A percentile compares a stretch with the other conserved stretches of the same genome.
These are phyloP conservation scores for Exserohilum turcica DNA, from an alignment of 2,329 filamentous ascomycete genomes.

Conservation along the genomic window DNA sequence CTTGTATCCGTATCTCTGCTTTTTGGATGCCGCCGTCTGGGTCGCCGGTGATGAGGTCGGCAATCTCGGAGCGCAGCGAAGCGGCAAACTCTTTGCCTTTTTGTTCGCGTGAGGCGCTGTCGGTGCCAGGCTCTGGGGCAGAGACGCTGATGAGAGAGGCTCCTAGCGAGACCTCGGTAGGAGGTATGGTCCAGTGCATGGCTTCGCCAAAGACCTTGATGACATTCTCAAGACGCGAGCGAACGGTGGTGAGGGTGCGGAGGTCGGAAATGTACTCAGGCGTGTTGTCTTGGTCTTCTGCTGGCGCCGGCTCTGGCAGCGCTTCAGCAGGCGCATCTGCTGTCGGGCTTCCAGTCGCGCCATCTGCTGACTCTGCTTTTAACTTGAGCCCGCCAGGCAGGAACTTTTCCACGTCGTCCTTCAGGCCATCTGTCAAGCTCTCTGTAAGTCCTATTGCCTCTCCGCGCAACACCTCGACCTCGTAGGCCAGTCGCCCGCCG, in stretches of 20 bases:
- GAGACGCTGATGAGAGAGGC: conserved; percentile 91
- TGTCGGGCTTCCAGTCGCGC: conserved; percentile 5
- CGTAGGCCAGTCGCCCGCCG: conserved; percentile 85
- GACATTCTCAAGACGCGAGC: conserved; percentile 82
- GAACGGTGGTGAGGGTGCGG: conserved; percentile 80
- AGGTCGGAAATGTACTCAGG: conserved; percentile 72
- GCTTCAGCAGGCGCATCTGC: conserved; percentile 1
- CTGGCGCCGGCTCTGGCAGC: background rate
- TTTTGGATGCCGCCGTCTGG: conserved; percentile 68
- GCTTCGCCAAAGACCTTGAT: conserved; percentile 92
- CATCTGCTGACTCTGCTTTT: conserved; percentile 8
- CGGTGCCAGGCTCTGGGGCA: conserved; percentile 73
- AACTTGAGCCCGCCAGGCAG: conserved; percentile 57
- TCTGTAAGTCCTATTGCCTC: conserved; percentile 83
- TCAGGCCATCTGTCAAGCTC: conserved; percentile 72
- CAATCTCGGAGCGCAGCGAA: conserved; percentile 72
- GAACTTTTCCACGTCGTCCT: conserved; percentile 74
- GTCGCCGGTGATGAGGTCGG: conserved; percentile 64
- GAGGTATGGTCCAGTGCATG: conserved; percentile 92
- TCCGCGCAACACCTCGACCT: conserved; percentile 90
- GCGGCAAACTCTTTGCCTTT: conserved; percentile 83
- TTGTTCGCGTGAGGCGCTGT: conserved; percentile 75
- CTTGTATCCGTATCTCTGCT: conserved; percentile 74
- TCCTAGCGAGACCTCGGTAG: conserved; percentile 80
- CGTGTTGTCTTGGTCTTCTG: conserved; percentile 18